These are phyloP conservation scores for Asterophora parasitica DNA, from an alignment of 768 basidiomycete species.

Conservation along the genomic window DNA sequence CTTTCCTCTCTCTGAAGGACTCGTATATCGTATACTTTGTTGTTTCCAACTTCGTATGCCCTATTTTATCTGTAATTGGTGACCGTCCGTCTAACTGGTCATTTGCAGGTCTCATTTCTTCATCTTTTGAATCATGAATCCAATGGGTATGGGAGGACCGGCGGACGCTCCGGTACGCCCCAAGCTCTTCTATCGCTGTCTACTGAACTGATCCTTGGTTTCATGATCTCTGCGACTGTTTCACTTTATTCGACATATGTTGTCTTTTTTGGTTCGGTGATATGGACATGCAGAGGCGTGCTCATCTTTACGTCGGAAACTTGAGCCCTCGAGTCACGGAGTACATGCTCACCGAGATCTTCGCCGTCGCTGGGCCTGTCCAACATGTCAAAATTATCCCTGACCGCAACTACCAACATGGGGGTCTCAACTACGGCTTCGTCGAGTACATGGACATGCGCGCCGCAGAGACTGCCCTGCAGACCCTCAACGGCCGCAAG, in stretches of 20 bases:
- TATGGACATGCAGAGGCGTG: constrained; percentile 59
- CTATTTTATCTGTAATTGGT: constrained; percentile 6
- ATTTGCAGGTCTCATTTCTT: constrained; percentile 46
- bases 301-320: constrained; percentile 99
- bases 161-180: constrained; percentile 75
- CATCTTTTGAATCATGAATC: constrained; percentile 68
- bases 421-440: constrained; percentile 98
- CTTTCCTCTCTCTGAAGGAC: constrained; percentile 54
- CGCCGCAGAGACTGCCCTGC: constrained; percentile 96
- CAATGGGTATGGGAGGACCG: constrained; percentile 62
- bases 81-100: constrained; percentile 16
- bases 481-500: constrained; percentile 97
- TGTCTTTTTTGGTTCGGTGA: constrained; percentile 20
- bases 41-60: constrained; percentile 51
- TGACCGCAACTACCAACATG: constrained; percentile 98
- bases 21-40: constrained; percentile 47
- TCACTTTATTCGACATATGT: constrained; percentile 21
- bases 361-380: constrained; percentile 94
- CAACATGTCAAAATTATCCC: constrained; percentile 99
- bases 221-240: constrained; percentile 17
- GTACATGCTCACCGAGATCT: constrained; percentile 98
- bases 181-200: constrained; percentile 16
- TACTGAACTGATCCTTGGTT: constrained; percentile 28
- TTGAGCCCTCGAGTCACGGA: constrained; percentile 96
- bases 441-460: constrained; percentile 99